phyloP scores from a whole-genome alignment of 345 rosid species.

The Eucalyptus pumila region DNA sequence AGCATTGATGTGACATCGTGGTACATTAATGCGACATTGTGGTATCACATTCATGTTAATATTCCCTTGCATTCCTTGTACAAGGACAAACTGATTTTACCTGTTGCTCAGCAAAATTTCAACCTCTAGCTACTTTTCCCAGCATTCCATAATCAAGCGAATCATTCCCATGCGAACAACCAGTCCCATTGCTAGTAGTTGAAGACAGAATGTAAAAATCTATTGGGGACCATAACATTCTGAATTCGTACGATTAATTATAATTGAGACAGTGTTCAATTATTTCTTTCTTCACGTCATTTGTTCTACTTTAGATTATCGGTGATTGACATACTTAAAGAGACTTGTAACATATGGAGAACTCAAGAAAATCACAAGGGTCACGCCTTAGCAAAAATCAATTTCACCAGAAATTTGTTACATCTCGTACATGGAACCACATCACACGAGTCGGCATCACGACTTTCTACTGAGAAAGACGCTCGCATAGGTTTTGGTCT shows the following conservation, averaged over 20 bases:
- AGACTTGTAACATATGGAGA: not conserved
- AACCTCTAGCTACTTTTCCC: not conserved
- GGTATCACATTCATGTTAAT: not conserved
- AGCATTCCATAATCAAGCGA: not conserved
- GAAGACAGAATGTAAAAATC: not conserved
- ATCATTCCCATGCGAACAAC: too few species aligned
- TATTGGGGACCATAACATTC: too few species aligned
- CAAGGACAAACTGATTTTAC: not conserved
- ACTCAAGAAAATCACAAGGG: not conserved
- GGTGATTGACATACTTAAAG: not conserved
- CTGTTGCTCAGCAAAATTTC: not conserved
- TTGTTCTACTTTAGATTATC: not conserved
- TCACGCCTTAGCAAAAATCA: not conserved
- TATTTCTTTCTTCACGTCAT: not conserved
- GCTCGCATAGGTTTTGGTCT: not conserved
- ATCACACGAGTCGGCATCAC: not conserved
- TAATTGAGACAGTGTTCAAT: too few species aligned
- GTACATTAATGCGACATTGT: not conserved
- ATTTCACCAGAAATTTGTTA: not conserved
- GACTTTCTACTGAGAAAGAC: not conserved
- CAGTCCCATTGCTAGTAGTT: not conserved
- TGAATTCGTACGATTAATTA: rapidly evolving
- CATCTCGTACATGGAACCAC: not conserved
- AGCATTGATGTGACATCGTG: not conserved
- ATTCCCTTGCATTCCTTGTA: not conserved